Evolutionary conservation across 495 filamentous ascomycete species (phyloP).

Genomic region (Saxophila tyrrhenica): DNA sequence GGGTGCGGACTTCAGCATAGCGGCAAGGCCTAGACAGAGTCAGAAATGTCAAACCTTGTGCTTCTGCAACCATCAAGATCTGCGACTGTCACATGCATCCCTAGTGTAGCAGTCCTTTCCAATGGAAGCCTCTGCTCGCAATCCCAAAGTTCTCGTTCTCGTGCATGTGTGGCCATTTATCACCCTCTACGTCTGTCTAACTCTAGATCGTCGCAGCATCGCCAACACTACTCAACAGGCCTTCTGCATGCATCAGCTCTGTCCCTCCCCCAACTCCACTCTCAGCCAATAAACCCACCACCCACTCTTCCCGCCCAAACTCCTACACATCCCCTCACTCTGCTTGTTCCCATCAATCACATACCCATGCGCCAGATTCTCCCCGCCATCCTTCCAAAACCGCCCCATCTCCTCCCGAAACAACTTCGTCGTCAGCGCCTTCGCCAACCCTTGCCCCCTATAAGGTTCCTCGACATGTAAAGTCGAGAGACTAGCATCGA

Average conservation of each 20-base stretch:
- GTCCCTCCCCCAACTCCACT: slow-evolving; percentile 20
- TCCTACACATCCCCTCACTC: slow-evolving; percentile 25
- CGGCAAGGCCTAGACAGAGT: neutral
- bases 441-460: slow-evolving; percentile 28
- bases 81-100: neutral
- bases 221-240: too few relatives aligned
- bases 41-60: neutral
- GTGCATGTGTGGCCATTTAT: too few relatives aligned
- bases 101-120: too few relatives aligned
- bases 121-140: too few relatives aligned
- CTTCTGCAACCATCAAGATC: neutral
- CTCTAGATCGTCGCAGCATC: too few relatives aligned
- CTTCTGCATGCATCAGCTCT: neutral
- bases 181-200: too few relatives aligned
- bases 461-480: slow-evolving; percentile 26
- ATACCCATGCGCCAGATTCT: slow-evolving; percentile 26
- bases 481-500: slow-evolving; percentile 25
- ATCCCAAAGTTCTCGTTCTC: too few relatives aligned
- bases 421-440: slow-evolving; percentile 24
- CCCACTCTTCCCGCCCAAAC: slow-evolving; percentile 23
- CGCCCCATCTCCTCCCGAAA: slow-evolving; percentile 20
- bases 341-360: slow-evolving; percentile 26
- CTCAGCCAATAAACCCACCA: slow-evolving; percentile 30
- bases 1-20: slow-evolving; percentile 1
- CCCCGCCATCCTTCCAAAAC: slow-evolving; percentile 11